phyloP scores from a whole-genome alignment of 2,329 filamentous ascomycete species.

The Apiospora arundinis region DNA sequence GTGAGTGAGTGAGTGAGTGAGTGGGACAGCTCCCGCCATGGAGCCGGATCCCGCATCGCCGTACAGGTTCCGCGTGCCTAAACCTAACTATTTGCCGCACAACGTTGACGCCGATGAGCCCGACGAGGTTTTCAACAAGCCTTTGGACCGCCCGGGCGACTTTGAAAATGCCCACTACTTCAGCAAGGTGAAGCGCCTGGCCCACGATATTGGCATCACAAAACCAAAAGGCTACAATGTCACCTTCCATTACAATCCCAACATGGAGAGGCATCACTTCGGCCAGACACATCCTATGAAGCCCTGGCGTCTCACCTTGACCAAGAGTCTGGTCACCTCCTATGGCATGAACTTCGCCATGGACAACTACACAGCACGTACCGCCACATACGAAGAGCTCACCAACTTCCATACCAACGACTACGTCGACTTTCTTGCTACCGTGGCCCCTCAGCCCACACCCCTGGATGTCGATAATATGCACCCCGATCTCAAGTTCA shows the following conservation, averaged over 20 bases:
- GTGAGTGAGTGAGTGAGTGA: not conserved
- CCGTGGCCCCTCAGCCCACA: slow-evolving; percentile 68
- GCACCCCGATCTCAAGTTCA: slow-evolving; percentile 74
- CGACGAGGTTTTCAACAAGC: slow-evolving; percentile 57
- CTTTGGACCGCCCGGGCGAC: slow-evolving; percentile 57
- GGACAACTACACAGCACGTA: slow-evolving; percentile 87
- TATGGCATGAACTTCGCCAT: slow-evolving; percentile 97
- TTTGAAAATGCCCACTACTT: slow-evolving; percentile 63
- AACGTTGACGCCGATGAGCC: slow-evolving; percentile 55
- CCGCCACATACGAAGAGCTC: slow-evolving; percentile 87
- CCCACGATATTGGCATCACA: slow-evolving; percentile 71
- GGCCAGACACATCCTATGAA: slow-evolving; percentile 99
- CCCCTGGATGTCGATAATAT: slow-evolving; percentile 70
- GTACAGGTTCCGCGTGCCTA: slow-evolving; percentile 61
- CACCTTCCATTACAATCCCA: slow-evolving; percentile 93
- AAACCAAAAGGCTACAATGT: slow-evolving; percentile 87
- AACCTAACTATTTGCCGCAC: slow-evolving; percentile 66
- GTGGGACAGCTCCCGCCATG: slow-evolving; percentile 31
- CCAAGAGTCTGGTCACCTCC: slow-evolving; percentile 91
- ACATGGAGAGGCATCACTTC: slow-evolving; percentile 96
- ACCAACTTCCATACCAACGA: slow-evolving; percentile 85
- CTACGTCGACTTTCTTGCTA: slow-evolving; percentile 88
- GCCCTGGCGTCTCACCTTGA: slow-evolving; percentile 93
- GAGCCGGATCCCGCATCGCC: slow-evolving; percentile 47
- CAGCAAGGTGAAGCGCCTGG: slow-evolving; percentile 62